These are phyloP conservation scores for Pharus latifolius DNA, from an alignment of 176 grass and related monocot genomes.

Conservation along the genomic window DNA sequence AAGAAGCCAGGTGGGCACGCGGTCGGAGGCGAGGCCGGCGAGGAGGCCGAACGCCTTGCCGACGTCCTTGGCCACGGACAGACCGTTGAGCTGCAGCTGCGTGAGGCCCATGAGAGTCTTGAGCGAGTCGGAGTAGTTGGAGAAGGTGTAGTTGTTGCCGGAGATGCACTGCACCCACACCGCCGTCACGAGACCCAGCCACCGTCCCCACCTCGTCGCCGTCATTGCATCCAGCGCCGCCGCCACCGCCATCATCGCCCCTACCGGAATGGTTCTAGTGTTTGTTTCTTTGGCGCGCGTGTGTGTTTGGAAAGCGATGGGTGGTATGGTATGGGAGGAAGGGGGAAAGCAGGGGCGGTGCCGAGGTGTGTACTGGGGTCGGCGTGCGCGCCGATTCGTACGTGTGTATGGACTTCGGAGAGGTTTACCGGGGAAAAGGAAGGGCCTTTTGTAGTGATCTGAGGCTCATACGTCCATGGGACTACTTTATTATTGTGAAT, in stretches of 20 bases:
- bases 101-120: conserved; percentile 87
- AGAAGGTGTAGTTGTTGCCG: conserved; percentile 99
- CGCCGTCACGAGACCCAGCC: conserved; percentile 81
- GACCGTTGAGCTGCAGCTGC: conserved; percentile 86
- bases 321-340: conserved; percentile 11
- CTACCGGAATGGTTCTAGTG: too few species aligned
- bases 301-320: background rate
- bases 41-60: conserved; percentile 96
- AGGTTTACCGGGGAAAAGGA: too few species aligned
- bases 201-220: conserved; percentile 42
- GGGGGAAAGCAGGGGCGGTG: conserved; percentile 28
- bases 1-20: conserved; percentile 66
- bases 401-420: too few species aligned
- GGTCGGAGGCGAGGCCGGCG: conserved; percentile 82
- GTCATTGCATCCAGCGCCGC: conserved; percentile 31
- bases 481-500: too few species aligned
- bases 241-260: conserved; percentile 16
- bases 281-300: background rate
- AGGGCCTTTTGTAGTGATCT: too few species aligned
- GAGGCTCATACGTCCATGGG: too few species aligned
- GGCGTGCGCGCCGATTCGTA: too few species aligned
- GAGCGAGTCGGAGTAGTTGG: conserved; percentile 83
- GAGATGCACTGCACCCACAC: conserved; percentile 99
- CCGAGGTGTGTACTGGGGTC: too few species aligned
- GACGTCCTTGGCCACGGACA: conserved; percentile 96